A percentile compares a stretch with the other conserved stretches of the same genome.
Conservation (phyloP, 768 basidiomycete species). For the Gyrodon lividus region DNA sequence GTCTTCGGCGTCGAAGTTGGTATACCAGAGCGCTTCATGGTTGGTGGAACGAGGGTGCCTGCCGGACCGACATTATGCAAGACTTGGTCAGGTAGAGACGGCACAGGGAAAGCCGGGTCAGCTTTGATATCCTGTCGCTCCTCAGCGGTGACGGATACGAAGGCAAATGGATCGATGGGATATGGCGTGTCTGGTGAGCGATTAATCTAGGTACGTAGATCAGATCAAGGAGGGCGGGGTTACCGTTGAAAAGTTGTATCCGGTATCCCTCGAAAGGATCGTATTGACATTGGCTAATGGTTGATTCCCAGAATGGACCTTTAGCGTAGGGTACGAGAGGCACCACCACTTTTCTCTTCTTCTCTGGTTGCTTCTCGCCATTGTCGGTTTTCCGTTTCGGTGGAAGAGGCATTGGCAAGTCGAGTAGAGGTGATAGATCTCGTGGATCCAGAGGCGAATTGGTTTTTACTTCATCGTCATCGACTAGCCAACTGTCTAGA, state of each 20-base stretch:
- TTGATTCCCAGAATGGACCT: slow-evolving; percentile 80
- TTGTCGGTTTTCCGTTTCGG: slow-evolving; percentile 69
- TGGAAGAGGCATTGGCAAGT: slow-evolving; percentile 38
- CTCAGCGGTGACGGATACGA: slow-evolving; percentile 51
- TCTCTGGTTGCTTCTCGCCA: slow-evolving; percentile 43
- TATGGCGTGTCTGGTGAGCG: slow-evolving; percentile 58
- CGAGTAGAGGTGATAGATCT: slow-evolving; percentile 32
- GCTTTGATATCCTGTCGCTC: slow-evolving; percentile 24
- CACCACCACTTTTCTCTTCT: slow-evolving; percentile 75
- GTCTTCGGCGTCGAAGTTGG: slow-evolving; percentile 45
- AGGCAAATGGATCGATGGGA: slow-evolving; percentile 78
- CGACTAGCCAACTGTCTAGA: slow-evolving; percentile 40
- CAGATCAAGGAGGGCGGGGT: slow-evolving; percentile 19
- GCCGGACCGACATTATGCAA: slow-evolving; percentile 17
- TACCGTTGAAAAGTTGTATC: slow-evolving; percentile 86
- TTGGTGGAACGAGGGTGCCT: slow-evolving; percentile 16
- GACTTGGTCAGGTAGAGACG: slow-evolving; percentile 42
- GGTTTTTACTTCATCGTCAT: slow-evolving; percentile 73
- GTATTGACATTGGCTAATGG: slow-evolving; percentile 63
- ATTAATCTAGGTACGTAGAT: slow-evolving; percentile 2
- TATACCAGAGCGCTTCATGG: slow-evolving; percentile 25
- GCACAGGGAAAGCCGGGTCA: slow-evolving; percentile 45
- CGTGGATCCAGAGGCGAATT: slow-evolving; percentile 42
- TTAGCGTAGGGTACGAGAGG: slow-evolving; percentile 79
- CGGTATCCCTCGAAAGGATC: slow-evolving; percentile 72